Conservation (phyloP, 2,329 filamentous ascomycete species). For the Tolypocladium inflatum region DNA sequence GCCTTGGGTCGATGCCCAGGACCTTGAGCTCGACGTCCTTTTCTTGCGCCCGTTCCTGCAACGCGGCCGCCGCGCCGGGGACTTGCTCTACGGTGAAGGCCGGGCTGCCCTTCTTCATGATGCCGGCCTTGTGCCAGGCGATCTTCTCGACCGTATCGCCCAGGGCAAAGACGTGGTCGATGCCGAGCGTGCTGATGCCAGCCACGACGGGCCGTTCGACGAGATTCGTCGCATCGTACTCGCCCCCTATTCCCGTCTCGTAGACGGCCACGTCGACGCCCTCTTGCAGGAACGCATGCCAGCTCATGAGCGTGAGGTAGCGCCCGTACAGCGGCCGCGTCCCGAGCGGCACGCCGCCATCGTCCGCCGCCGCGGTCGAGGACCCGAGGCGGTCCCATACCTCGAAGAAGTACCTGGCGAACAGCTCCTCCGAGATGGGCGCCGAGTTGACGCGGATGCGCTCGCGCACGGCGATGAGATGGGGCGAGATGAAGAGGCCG, state of each 20-base stretch:
- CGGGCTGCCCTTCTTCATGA: conserved; percentile 51
- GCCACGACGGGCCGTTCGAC: conserved; percentile 47
- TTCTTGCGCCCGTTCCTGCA: conserved; percentile 41
- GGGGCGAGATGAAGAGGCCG: conserved; percentile 61
- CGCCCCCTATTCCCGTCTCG: conserved; percentile 59
- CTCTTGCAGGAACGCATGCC: conserved; percentile 56
- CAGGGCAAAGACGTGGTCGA: conserved; percentile 57
- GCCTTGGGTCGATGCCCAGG: conserved; percentile 34
- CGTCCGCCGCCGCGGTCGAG: conserved; percentile 20
- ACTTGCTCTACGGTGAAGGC: conserved; percentile 50
- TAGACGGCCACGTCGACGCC: conserved; percentile 53
- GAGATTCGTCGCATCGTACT: conserved; percentile 60
- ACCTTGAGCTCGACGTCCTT: conserved; percentile 38
- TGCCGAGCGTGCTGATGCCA: conserved; percentile 56
- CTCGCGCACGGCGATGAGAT: conserved; percentile 58
- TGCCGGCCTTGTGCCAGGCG: conserved; percentile 66
- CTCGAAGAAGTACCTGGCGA: conserved; percentile 58
- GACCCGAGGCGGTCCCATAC: conserved; percentile 50
- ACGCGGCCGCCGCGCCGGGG: conserved; percentile 31
- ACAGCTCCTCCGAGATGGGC: conserved; percentile 48
- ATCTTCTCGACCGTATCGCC: conserved; percentile 56
- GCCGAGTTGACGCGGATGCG: conserved; percentile 53
- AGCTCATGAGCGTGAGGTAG: conserved; percentile 56
- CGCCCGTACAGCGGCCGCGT: conserved; percentile 48
- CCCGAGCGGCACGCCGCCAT: conserved; percentile 21